phyloP scores from a whole-genome alignment of 768 basidiomycete genomes.

The Scleroderma bovista region DNA sequence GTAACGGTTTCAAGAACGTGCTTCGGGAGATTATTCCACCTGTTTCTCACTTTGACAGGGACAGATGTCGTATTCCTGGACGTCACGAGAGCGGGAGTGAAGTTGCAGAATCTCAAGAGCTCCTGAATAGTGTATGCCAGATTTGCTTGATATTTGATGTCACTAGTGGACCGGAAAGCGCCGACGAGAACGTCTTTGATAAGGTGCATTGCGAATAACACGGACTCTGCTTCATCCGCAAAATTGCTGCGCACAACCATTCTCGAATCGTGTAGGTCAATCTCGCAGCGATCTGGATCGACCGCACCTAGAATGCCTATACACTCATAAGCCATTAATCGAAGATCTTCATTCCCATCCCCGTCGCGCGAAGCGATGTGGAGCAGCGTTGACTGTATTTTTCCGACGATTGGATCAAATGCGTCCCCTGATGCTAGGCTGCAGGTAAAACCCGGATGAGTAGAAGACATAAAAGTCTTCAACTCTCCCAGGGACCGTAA shows the following conservation, averaged over 20 bases:
- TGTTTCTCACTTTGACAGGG: slow-evolving; percentile 58
- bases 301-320: slow-evolving; percentile 89
- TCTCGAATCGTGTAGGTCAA: slow-evolving; percentile 48
- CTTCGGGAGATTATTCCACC: slow-evolving; percentile 79
- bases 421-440: slow-evolving; percentile 75
- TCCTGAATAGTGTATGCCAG: slow-evolving; percentile 93
- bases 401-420: slow-evolving; percentile 74
- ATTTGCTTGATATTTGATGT: slow-evolving; percentile 84
- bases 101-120: slow-evolving; percentile 79
- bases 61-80: slow-evolving; percentile 45
- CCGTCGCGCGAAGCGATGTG: slow-evolving; percentile 71
- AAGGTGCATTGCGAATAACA: slow-evolving; percentile 78
- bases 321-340: slow-evolving; percentile 78
- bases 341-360: slow-evolving; percentile 63
- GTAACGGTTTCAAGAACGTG: slow-evolving; percentile 82
- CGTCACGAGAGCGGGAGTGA: slow-evolving; percentile 68
- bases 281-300: slow-evolving; percentile 89
- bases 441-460: slow-evolving; percentile 49
- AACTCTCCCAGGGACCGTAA: slow-evolving; percentile 73
- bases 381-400: slow-evolving; percentile 62
- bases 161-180: slow-evolving; percentile 89
- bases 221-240: slow-evolving; percentile 67
- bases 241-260: slow-evolving; percentile 82
- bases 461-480: slow-evolving; percentile 51
- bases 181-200: slow-evolving; percentile 82